phyloP scores from a whole-genome alignment of 2,329 filamentous ascomycete species.

The Podosphaera fusca region DNA sequence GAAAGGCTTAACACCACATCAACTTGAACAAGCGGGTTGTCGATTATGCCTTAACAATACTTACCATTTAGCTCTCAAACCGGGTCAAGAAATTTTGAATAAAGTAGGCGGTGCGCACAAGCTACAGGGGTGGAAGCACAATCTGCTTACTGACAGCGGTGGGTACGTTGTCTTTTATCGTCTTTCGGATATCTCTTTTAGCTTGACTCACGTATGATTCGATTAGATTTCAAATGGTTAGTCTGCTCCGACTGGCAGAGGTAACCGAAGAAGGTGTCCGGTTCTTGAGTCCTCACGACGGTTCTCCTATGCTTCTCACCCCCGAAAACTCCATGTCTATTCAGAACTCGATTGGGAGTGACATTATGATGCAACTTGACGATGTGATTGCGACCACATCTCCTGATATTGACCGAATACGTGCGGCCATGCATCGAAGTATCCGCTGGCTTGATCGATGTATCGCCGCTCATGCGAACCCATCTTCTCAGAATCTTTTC shows the following conservation, averaged over 20 bases:
- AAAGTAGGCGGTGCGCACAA: conserved; percentile 80
- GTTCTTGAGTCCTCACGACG: conserved; percentile 91
- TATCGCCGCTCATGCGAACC: conserved; percentile 69
- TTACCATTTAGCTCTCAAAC: conserved; percentile 87
- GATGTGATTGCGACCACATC: conserved; percentile 94
- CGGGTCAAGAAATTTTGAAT: conserved; percentile 73
- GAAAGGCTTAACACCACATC: conserved; percentile 81
- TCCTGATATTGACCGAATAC: conserved; percentile 67
- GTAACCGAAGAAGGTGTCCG: conserved; percentile 86
- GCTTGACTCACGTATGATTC: conserved; percentile 3
- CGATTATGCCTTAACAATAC: conserved; percentile 92
- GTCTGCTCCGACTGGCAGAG: conserved; percentile 72
- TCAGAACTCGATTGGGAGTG: conserved; percentile 91
- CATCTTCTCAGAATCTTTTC: conserved; percentile 73
- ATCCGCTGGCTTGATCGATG: conserved; percentile 92
- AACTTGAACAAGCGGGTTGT: conserved; percentile 74
- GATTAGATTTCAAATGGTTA: conserved; percentile 95
- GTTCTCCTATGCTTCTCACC: conserved; percentile 84
- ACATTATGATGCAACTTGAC: conserved; percentile 99
- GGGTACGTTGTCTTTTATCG: conserved; percentile 24
- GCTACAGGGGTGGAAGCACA: conserved; percentile 84
- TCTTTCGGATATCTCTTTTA: conserved; percentile 8
- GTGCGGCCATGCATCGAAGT: conserved; percentile 83
- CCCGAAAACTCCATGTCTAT: conserved; percentile 91
- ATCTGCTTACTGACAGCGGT: conserved; percentile 69